Evolutionary conservation across 768 basidiomycete genomes (phyloP), one percentile per base, ranked within the genome.

Genomic region (Terana coerulea): DNA sequence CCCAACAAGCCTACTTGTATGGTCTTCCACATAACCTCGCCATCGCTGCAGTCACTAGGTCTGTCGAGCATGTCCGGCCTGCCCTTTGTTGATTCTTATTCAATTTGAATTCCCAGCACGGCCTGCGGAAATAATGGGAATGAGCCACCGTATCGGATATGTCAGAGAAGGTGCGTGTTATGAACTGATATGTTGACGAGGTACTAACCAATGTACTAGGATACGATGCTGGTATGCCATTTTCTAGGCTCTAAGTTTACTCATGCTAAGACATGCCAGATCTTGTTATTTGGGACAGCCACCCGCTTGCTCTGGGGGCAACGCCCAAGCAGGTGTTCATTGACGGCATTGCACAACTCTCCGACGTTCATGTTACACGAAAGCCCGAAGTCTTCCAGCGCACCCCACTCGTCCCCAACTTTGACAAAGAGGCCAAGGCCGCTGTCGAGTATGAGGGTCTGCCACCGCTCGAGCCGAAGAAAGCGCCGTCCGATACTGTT

Each of bases 321-420:
- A 91, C 89, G 1, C 91, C 92, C 0, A 66, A 71, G 3, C 90
- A 93, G 60, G 89, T 91, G 0, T 91, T 78, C 65, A 84, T 93
- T 49, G 92, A 95, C 57, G 91, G 91, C 10, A 86, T 93, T 50
- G 64, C 81, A 0, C 92, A 94, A 64, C 61, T 70, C 74, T 15
- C 45, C 3, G 22, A 62, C 2, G 70, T 81, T 0, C 53, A 68
- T 31, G 53, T 65, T 1, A 46, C 70, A 1, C 47, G 54, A 5
- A 88, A 88, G 62, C 75, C 79, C 0, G 52, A 58, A 0, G 59
- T 63, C 1, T 72, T 78, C 43, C 87, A 90, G 57, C 45, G 66
- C 12, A 67, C 74, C 0, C 85, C 88, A 1, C 49, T 59, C 5
- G 65, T 69, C 2, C 87, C 87, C 0, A 70, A 78, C 52, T 91